Evolutionary conservation across 1,139 yeast species (phyloP), one percentile per base, ranked within the genome.

Genomic region (Saccharomyces hybrid): DNA sequence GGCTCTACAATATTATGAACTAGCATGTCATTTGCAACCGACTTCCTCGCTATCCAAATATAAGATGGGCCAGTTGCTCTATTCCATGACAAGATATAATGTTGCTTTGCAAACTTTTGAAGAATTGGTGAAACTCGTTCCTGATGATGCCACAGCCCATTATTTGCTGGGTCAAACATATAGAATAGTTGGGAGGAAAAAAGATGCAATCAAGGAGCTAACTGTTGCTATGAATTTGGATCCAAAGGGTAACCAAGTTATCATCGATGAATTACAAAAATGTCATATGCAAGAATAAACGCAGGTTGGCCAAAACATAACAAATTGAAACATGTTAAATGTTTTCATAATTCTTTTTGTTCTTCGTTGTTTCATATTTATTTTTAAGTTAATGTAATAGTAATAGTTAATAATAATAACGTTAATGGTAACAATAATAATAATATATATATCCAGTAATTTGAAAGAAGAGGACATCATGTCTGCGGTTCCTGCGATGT

Each of bases 121-220:
- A 65, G 76, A 77, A 51, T 78, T 95, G 55, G 82, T 80, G 60
- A 80, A 80, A 52, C 70, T 87, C 58, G 97, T 96, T 0, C 97
- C 99, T 0, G 95, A 91, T 68, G 98, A 95, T 69, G 96, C 97
- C 0, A 84, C 90, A 54, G 96, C 93, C 27, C 97, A 91, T 70
- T 89, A 87, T 73, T 73, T 91, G 51, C 75, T 93, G 51, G 99
- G 97, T 19, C 91, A 90, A 68, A 76, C 91, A 57, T 89, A 90
- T 75, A 88, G 86, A 65, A 80, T 86, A 42, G 81, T 86, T 60
- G 84, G 86, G 38, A 83, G 88, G 60, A 85, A 83, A 64, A 82
- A 81, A 61, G 83, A 79, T 60, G 98, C 99, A 1, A 81, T 93
- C 48, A 82, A 82, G 62, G 95, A 89, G 64, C 88, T 88, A 63